Evolutionary conservation across 352 stramenopile genomes (phyloP), one percentile per base, ranked within the genome.

Genomic region (Phytophthora ramorum): DNA sequence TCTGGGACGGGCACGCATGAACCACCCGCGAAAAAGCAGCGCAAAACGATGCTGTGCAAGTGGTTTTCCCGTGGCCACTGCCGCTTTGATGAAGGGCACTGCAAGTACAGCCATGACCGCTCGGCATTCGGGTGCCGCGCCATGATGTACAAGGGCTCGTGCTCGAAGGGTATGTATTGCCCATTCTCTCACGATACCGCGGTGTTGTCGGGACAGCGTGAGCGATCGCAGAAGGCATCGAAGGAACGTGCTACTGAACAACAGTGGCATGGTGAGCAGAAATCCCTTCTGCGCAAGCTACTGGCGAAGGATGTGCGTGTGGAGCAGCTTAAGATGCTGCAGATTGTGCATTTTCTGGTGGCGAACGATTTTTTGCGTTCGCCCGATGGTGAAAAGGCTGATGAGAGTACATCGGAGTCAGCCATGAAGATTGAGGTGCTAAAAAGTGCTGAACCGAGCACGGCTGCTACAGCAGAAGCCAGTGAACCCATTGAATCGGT

Each of bases 281-380:
- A 75, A 17, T 93, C 87, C 26, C 71, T 95, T 20, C 54, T 95
- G 54, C 82, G 85, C 38, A 91, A 92, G 59, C 55, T 95, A 49
- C 75, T 95, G 32, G 69, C 87, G 20, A 90, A 83, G 28, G 85
- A 95, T 62, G 79, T 95, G 20, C 58, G 73, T 53, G 52, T 73
- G 13, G 87, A 95, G 73, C 84, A 93, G 66, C 63, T 67, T 37
- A 83, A 90, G 51, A 88, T 93, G 70, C 75, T 95, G 50, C 81
- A 95, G 68, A 82, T 92, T 68, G 81, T 93, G 55, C 80, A 76
- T 38, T 85, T 70, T 64, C 55, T 93, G 32, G 80, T 93, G 4
- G 54, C 65, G 38, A 79, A 83, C 51, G 58, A 90, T 9, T 91
- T 89, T 67, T 82, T 92, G 58, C 68, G 70, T 47, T 71, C 60